These are phyloP conservation scores for Pyronema omphalodes DNA, from an alignment of 495 filamentous ascomycete genomes.

Conservation along the genomic window DNA sequence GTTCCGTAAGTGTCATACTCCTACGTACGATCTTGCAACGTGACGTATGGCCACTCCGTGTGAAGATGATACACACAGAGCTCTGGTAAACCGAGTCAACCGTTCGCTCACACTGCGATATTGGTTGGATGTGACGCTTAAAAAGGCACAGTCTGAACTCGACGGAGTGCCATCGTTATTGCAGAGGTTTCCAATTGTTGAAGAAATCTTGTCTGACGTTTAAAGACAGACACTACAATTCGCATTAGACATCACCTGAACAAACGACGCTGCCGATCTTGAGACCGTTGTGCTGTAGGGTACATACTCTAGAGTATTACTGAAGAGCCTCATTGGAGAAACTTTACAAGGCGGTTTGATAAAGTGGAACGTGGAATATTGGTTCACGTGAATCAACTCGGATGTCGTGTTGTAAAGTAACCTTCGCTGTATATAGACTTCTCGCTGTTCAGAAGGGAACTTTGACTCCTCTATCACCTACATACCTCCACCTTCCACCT, in stretches of 20 bases:
- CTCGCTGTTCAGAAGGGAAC: too few relatives aligned
- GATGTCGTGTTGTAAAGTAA: too few relatives aligned
- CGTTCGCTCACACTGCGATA: constrained; percentile 7
- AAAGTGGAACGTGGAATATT: background rate
- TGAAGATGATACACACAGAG: constrained; percentile 43
- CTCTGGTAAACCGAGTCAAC: constrained; percentile 65
- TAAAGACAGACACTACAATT: background rate
- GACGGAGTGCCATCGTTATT: background rate
- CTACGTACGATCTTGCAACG: constrained; percentile 11
- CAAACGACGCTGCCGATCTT: background rate
- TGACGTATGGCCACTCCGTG: constrained; percentile 2
- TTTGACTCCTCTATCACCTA: too few relatives aligned
- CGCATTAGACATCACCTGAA: background rate
- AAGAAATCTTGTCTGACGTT: background rate
- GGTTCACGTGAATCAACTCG: too few relatives aligned
- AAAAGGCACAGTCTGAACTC: constrained; percentile 23
- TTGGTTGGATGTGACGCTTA: constrained; percentile 21
- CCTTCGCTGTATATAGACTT: too few relatives aligned
- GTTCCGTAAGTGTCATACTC: constrained; percentile 3
- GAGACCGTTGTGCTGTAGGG: background rate
- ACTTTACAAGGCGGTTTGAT: background rate
- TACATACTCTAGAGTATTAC: background rate
- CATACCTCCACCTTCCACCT: too few relatives aligned
- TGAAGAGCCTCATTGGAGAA: background rate
- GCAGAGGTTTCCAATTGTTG: background rate